Percentiles rank a stretch among this genome's conserved stretches.
These are phyloP conservation scores for Sporothrix luriei DNA, from an alignment of 2,329 filamentous ascomycete species.

Conservation along the genomic window DNA sequence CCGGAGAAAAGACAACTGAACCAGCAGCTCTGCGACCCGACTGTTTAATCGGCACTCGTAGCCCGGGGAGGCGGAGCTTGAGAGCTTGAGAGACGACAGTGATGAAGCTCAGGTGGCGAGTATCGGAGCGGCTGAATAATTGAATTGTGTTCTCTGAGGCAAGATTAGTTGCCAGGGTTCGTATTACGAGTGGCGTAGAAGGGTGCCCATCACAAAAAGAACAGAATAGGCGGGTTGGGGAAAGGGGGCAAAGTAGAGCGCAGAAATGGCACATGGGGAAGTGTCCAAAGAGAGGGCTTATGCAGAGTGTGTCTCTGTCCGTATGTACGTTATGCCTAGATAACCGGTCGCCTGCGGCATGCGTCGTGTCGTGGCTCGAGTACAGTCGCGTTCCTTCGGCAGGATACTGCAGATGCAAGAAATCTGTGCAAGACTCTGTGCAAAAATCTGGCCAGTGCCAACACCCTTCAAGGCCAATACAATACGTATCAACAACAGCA, in stretches of 20 bases:
- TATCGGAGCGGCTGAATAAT: background rate
- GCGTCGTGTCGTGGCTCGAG: conserved; percentile 35
- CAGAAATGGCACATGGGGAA: background rate
- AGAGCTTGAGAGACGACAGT: background rate
- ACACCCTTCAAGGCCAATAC: background rate
- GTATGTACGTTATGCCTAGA: background rate
- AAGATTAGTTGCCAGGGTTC: conserved; percentile 2
- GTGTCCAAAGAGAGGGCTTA: background rate
- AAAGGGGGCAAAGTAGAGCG: conserved; percentile 1
- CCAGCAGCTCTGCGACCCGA: background rate
- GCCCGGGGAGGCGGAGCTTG: background rate
- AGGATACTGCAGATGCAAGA: conserved; percentile 19
- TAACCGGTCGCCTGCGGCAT: conserved; percentile 26
- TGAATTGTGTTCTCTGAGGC: background rate
- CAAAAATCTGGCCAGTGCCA: too few species aligned
- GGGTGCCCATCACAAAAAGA: background rate
- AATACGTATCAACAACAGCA: background rate
- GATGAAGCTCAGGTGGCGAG: background rate
- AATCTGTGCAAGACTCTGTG: too few species aligned
- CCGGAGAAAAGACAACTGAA: background rate
- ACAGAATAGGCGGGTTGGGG: background rate
- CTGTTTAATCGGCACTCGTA: background rate
- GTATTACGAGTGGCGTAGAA: background rate
- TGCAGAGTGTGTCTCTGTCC: background rate
- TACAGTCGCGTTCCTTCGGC: conserved; percentile 23